A percentile compares a stretch with the other conserved stretches of the same genome.
These are phyloP conservation scores for Solanum etuberosum DNA, from an alignment of 257 asterid genomes.

Conservation along the genomic window DNA sequence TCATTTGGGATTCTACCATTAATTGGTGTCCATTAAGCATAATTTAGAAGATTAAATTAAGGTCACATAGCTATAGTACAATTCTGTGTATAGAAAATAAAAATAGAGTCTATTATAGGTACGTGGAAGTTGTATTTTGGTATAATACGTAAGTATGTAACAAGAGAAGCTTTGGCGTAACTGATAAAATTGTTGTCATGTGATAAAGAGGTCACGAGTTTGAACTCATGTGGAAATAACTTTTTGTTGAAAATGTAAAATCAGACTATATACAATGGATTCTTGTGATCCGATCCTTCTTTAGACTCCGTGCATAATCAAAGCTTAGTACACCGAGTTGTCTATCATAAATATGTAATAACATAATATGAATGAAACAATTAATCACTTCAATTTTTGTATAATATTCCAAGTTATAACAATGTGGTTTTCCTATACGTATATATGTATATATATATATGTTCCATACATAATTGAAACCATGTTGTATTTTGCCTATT, in stretches of 20 bases:
- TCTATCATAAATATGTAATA: neutral
- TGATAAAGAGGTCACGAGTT: neutral
- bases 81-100: neutral
- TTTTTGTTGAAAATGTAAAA: neutral
- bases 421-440: neutral
- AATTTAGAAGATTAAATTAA: neutral
- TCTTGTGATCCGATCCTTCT: neutral
- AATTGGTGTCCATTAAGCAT: conserved; percentile 8
- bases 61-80: neutral
- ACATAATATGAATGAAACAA: neutral
- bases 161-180: neutral
- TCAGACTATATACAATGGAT: neutral
- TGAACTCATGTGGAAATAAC: neutral
- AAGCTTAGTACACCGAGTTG: neutral
- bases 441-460: no score
- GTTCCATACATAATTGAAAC: neutral
- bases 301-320: neutral
- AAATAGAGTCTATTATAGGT: neutral
- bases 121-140: neutral
- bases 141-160: no score
- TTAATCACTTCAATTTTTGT: neutral
- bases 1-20: neutral
- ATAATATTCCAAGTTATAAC: neutral
- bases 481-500: neutral
- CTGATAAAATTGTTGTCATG: neutral